Evolutionary conservation across 805 yeast species (phyloP), one percentile per base, ranked within the genome.

Genomic region (Wickerhamia fluorescens): DNA sequence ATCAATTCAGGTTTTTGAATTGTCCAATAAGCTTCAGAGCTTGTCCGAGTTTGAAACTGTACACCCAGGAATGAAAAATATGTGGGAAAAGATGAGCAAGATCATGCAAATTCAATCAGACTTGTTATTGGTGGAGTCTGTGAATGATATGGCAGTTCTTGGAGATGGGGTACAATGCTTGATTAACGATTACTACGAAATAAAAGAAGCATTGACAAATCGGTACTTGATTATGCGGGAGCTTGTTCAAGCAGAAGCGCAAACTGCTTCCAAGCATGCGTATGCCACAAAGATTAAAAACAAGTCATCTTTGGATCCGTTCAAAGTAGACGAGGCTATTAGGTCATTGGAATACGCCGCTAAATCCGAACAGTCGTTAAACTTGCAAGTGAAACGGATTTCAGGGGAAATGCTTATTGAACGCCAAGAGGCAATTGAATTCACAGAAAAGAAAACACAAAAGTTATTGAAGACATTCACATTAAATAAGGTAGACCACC

Each of bases 201-300:
- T 88, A 33, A 92, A 92, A 53, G 98, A 92, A 56, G 80, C 95
- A 0, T 62, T 92, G 31, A 92, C 98, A 0, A 88, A 89, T 56
- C 68, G 98, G 35, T 95, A 92, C 52, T 64, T 92, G 33, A 58
- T 89, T 21, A 92, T 92, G 95, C 71, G 96, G 30, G 98, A 92
- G 41, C 62, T 86, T 29, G 46, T 73, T 18, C 81, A 74, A 47
- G 88, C 96, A 2, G 94, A 88, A 51, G 73, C 76, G 6, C 73
- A 66, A 33, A 75, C 95, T 1, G 75, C 71, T 41, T 57, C 71
- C 17, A 81, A 75, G 44, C 94, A 84, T 44, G 71, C 74, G 27
- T 67, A 73, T 4, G 94, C 94, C 1, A 67, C 73, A 6, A 77
- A 78, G 44, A 67, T 86, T 32, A 82, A 84, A 42, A 74, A 74